phyloP scores from a whole-genome alignment of 345 rosid genomes.

The Salix viminalis region DNA sequence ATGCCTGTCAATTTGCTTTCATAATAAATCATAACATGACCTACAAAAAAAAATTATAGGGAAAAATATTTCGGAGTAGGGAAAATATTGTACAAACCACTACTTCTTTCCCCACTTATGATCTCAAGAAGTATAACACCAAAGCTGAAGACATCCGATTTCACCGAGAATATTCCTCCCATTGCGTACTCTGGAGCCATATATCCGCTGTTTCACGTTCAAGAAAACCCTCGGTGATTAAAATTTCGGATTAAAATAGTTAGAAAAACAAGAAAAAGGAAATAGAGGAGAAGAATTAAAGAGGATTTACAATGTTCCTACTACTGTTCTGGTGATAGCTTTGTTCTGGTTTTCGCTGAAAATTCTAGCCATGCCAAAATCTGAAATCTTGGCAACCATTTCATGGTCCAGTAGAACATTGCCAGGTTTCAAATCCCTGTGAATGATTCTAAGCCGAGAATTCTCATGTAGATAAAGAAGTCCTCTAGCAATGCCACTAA shows the following conservation, averaged over 20 bases:
- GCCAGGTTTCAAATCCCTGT: conserved; percentile 43
- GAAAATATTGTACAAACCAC: background rate
- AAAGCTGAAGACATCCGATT: conserved; percentile 30
- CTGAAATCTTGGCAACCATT: conserved; percentile 47
- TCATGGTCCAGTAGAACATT: conserved; percentile 39
- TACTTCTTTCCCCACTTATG: conserved; percentile 19
- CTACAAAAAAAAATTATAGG: background rate
- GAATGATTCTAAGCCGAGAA: conserved; percentile 41
- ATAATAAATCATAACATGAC: background rate
- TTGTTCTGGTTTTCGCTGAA: conserved; percentile 21
- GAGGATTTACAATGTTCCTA: conserved; percentile 26
- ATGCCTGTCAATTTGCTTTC: background rate
- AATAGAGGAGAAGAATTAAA: too few species aligned
- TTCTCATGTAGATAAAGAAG: conserved; percentile 50
- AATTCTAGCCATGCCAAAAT: conserved; percentile 43
- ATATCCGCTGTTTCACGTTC: background rate
- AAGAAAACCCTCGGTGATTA: background rate
- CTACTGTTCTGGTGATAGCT: conserved; percentile 25
- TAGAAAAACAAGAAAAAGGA: background rate
- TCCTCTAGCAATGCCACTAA: conserved; percentile 40
- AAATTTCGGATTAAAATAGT: background rate
- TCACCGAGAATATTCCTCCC: conserved; percentile 26
- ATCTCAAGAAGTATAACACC: conserved; percentile 31
- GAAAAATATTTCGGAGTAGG: too few species aligned
- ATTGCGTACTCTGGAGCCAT: conserved; percentile 29